Evolutionary conservation across 257 asterid species (phyloP).

Genomic region (Nicotiana tomentosiformis): DNA sequence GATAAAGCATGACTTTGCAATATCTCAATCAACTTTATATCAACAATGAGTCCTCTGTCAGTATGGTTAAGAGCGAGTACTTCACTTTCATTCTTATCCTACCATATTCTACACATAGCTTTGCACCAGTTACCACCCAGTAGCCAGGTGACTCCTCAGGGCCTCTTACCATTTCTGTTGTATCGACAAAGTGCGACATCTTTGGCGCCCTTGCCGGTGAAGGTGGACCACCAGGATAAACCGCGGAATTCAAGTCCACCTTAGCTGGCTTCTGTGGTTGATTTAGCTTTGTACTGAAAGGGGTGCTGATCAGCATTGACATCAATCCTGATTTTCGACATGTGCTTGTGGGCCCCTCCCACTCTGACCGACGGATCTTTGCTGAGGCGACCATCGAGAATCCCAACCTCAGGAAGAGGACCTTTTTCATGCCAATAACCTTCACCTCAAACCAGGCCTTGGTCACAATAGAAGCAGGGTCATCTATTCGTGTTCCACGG

Average conservation of each 20-base stretch:
- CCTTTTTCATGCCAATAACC: constrained; percentile 71
- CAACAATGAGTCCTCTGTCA: constrained; percentile 63
- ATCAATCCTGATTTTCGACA: constrained; percentile 74
- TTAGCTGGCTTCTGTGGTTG: constrained; percentile 48
- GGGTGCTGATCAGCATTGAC: constrained; percentile 67
- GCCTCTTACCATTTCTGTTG: constrained; percentile 82
- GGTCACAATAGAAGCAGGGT: constrained; percentile 75
- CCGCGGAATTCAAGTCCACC: constrained; percentile 75
- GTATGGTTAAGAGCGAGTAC: constrained; percentile 71
- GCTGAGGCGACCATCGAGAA: constrained; percentile 78
- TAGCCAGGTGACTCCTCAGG: constrained; percentile 87
- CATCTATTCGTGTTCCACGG: constrained; percentile 60
- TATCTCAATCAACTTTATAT: constrained; percentile 29
- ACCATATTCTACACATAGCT: constrained; percentile 72
- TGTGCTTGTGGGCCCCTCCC: constrained; percentile 70
- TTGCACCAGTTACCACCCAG: constrained; percentile 93
- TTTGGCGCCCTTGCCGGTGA: constrained; percentile 69
- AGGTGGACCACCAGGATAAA: constrained; percentile 91
- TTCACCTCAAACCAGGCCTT: constrained; percentile 91
- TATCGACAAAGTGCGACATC: constrained; percentile 79
- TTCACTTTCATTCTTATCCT: constrained; percentile 71
- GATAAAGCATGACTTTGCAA: constrained; percentile 7
- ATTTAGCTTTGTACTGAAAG: constrained; percentile 52
- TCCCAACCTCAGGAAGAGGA: constrained; percentile 82
- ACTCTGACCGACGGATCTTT: constrained; percentile 72